Percentiles rank a stretch among this genome's conserved stretches.
Conservation (phyloP, 768 basidiomycete genomes). For the Mycena galopus region DNA sequence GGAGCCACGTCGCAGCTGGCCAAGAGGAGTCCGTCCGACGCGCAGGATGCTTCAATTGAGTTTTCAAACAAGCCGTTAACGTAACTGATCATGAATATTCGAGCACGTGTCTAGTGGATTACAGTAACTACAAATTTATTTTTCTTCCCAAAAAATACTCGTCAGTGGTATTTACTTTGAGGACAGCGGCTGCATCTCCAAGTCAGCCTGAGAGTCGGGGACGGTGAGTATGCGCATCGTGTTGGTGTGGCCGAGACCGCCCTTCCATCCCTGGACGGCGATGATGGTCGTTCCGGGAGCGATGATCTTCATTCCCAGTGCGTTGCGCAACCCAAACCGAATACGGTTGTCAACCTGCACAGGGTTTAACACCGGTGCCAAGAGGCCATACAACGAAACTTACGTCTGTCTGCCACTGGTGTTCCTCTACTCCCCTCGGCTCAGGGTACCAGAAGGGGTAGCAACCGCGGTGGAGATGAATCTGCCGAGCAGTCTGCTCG, state of each 20-base stretch:
- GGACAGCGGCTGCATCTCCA: conserved; percentile 73
- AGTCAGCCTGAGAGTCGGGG: conserved; percentile 83
- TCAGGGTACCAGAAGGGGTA: conserved; percentile 98
- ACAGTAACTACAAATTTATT: conserved; percentile 22
- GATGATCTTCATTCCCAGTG: conserved; percentile 87
- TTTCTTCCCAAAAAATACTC: neutral
- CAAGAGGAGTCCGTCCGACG: neutral
- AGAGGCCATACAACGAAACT: conserved; percentile 45
- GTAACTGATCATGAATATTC: neutral
- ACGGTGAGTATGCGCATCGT: conserved; percentile 88
- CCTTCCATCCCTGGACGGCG: conserved; percentile 99
- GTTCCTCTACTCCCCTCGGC: conserved; percentile 87
- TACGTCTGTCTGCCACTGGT: conserved; percentile 99
- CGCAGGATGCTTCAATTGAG: neutral
- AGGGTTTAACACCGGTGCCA: conserved; percentile 28
- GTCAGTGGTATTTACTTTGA: conserved; percentile 29
- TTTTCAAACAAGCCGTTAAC: neutral
- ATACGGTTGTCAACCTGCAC: conserved; percentile 88
- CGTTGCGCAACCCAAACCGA: conserved; percentile 88
- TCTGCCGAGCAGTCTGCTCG: conserved; percentile 94
- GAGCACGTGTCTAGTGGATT: conserved; percentile 8
- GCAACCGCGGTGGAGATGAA: conserved; percentile 95
- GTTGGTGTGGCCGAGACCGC: conserved; percentile 96
- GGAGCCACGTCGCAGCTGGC: conserved; percentile 5
- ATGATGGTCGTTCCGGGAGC: conserved; percentile 90